Base-by-base conservation (phyloP, 305 asterid genomes). In the Rubia peregrina region DNA sequence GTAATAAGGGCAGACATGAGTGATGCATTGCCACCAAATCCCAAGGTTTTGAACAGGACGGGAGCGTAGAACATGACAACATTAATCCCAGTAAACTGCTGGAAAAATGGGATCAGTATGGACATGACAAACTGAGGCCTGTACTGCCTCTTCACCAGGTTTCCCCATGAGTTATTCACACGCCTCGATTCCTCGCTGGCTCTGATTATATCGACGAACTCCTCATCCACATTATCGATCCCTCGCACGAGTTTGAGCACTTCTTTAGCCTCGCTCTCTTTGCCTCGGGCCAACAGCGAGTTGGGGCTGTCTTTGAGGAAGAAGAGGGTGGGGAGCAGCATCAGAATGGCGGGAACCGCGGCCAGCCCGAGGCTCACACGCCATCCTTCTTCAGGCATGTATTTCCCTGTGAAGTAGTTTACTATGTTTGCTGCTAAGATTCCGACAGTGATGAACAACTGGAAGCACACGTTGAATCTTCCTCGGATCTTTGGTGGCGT, bases 341-440 rank as follows among this genome's bases (percentile, higher is more conserved):
- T 94, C 5, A 88, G 57, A 9, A 80, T 9, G 1, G 98, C 97
- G 0, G 98, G 98, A 5, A 11, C 85, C 33, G 88, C 91, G 12
- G 98, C 98, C 1, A 94, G 87, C 66, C 98, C 98, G 2, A 94
- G 83, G 4, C 97, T 91, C 44, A 91, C 89, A 65, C 98, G 72
- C 98, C 98, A 94, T 1, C 98, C 98, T 96, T 89, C 89, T 4
- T 44, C 12, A 7, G 96, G 97, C 48, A 69, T 78, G 65, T 91
- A 81, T 78, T 89, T 94, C 44, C 79, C 68, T 2, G 96, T 91
- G 13, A 95, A 97, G 43, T 77, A 94, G 61, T 89, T 94, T 26
- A 94, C 82, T 96, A 94, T 89, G 79, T 94, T 94, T 7, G 99
- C 99, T 0, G 90, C 84, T 90, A 94, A 91, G 68, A 94, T 91